Conservation (phyloP, 371 early-diverging fungal species). For the Lichtheimia corymbifera region DNA sequence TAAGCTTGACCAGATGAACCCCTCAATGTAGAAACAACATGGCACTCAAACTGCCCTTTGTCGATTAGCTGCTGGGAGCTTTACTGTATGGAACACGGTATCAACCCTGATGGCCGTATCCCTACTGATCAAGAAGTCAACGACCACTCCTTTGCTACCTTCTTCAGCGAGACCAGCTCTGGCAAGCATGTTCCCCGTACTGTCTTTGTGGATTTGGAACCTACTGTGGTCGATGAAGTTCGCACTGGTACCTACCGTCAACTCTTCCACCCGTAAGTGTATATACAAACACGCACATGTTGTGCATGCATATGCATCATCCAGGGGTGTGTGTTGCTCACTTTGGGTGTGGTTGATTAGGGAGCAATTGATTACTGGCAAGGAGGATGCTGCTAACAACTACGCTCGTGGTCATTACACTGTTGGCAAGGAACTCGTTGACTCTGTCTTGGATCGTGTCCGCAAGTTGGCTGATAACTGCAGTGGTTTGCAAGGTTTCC, state of each 20-base stretch:
- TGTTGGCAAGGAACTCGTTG: slow-evolving; percentile 98
- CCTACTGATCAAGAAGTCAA: slow-evolving; percentile 44
- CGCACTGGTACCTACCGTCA: slow-evolving; percentile 96
- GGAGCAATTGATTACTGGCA: slow-evolving; percentile 97
- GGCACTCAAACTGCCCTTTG: no score
- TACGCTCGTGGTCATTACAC: slow-evolving; percentile 99
- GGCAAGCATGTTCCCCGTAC: slow-evolving; percentile 98
- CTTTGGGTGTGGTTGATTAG: not conserved
- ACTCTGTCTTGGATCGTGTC: slow-evolving; percentile 95
- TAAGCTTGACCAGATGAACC: slow-evolving; percentile 66
- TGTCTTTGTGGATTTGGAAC: slow-evolving; percentile 97
- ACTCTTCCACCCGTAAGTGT: slow-evolving; percentile 96
- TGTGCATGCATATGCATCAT: not conserved
- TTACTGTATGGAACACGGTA: slow-evolving; percentile 94
- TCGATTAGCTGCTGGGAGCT: not conserved
- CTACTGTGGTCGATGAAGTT: slow-evolving; percentile 97
- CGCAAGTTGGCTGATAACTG: slow-evolving; percentile 98
- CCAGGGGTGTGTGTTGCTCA: not conserved
- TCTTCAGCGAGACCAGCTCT: slow-evolving; percentile 93
- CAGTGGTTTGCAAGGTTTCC: slow-evolving; percentile 95
- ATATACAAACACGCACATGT: slow-evolving; percentile 61
- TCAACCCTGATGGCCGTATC: slow-evolving; percentile 85
- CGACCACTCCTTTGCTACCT: slow-evolving; percentile 59
- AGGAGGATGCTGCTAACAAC: slow-evolving; percentile 99
- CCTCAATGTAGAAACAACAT: slow-evolving; percentile 28